phyloP scores from a whole-genome alignment of 2,329 filamentous ascomycete genomes.

The Teratosphaeria zuluensis region DNA sequence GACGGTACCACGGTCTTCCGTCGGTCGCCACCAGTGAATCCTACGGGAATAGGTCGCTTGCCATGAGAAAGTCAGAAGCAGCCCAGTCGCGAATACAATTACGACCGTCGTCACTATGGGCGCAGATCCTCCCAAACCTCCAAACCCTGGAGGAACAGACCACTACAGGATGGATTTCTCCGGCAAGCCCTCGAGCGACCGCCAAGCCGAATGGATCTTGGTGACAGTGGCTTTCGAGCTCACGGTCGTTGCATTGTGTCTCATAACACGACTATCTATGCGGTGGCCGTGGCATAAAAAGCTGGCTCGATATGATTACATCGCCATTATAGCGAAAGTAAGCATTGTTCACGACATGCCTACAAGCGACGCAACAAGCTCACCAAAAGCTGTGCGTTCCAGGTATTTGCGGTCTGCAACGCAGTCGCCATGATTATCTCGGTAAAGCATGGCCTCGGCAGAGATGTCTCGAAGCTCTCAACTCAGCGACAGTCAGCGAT shows the following conservation, averaged over 20 bases:
- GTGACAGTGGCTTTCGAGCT: not conserved
- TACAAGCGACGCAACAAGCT: not conserved
- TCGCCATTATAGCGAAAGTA: not conserved
- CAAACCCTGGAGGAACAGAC: no score
- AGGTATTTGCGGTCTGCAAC: not conserved
- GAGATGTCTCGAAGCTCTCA: not conserved
- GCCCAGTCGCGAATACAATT: no score
- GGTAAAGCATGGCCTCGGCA: not conserved
- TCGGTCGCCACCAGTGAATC: no score
- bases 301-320: not conserved
- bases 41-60: no score
- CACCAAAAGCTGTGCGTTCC: not conserved
- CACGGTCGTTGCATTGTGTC: not conserved
- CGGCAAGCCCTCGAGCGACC: no score
- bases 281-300: constrained; percentile 1
- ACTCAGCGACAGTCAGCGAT: not conserved
- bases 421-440: not conserved
- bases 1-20: no score
- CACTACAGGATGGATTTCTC: not conserved
- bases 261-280: not conserved
- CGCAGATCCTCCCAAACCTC: no score
- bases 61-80: no score
- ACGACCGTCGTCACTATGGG: no score
- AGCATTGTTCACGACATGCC: not conserved
- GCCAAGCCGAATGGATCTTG: not conserved